These are phyloP conservation scores for Podaxis sp. DNA, from an alignment of 768 basidiomycete genomes.

Conservation along the genomic window DNA sequence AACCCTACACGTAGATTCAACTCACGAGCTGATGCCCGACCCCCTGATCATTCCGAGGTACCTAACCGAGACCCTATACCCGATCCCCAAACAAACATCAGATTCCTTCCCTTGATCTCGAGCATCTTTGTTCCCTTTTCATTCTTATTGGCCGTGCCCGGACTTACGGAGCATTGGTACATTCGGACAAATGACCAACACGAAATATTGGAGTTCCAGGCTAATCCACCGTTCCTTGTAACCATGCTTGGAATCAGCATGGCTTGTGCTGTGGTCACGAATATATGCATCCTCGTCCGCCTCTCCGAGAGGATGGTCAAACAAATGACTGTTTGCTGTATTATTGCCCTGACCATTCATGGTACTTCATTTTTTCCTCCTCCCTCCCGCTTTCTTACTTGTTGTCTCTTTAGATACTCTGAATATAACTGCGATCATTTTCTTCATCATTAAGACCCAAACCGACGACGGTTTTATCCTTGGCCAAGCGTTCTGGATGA, in stretches of 20 bases:
- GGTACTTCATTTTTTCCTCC: slow-evolving; percentile 39
- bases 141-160: slow-evolving; percentile 81
- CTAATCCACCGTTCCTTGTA: slow-evolving; percentile 58
- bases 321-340: slow-evolving; percentile 59
- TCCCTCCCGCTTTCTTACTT: not conserved
- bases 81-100: slow-evolving; percentile 33
- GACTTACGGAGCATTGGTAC: slow-evolving; percentile 75
- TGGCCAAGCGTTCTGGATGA: slow-evolving; percentile 73
- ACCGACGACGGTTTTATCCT: slow-evolving; percentile 69
- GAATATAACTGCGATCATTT: slow-evolving; percentile 55
- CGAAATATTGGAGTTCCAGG: slow-evolving; percentile 40
- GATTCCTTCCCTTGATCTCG: slow-evolving; percentile 62
- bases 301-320: slow-evolving; percentile 71
- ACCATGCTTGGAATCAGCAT: slow-evolving; percentile 67
- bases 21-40: not conserved
- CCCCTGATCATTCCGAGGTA: not conserved
- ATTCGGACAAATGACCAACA: slow-evolving; percentile 49
- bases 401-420: slow-evolving; percentile 51
- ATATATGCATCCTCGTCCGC: slow-evolving; percentile 60
- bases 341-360: slow-evolving; percentile 65
- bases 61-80: slow-evolving; percentile 26
- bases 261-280: slow-evolving; percentile 65
- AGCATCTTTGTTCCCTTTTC: slow-evolving; percentile 72
- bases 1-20: not conserved
- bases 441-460: slow-evolving; percentile 63